phyloP scores from a whole-genome alignment of 2,329 filamentous ascomycete species.

The Penicillium sp. region DNA sequence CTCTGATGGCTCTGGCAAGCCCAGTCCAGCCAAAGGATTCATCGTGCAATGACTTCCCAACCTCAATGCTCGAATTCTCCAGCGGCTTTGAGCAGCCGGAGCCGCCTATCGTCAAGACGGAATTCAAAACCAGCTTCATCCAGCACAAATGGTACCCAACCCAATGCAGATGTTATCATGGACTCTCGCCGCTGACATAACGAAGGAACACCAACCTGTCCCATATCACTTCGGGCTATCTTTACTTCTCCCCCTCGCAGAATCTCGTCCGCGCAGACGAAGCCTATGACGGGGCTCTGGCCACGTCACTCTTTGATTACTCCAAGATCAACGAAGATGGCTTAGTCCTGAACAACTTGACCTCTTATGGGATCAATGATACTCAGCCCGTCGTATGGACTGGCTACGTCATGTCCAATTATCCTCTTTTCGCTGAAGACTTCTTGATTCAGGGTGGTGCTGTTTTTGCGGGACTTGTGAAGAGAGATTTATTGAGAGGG shows the following conservation, averaged over 20 bases:
- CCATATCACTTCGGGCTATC: conserved; percentile 41
- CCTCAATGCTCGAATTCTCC: not conserved
- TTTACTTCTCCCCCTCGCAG: conserved; percentile 38
- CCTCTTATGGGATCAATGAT: not conserved
- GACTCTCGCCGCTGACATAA: not conserved
- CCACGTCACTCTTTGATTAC: not conserved
- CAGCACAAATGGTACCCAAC: not conserved
- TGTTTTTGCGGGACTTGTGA: not conserved
- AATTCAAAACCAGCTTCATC: conserved; percentile 2
- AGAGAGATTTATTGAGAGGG: not conserved
- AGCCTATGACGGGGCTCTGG: conserved; percentile 17
- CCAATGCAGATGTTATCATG: not conserved
- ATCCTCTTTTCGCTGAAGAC: not conserved
- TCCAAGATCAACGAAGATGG: not conserved
- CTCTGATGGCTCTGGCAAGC: not conserved
- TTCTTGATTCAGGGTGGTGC: not conserved
- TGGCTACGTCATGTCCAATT: conserved; percentile 2
- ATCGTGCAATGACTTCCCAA: not conserved
- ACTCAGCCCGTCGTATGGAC: conserved; percentile 16
- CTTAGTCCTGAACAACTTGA: not conserved
- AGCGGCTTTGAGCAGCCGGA: not conserved
- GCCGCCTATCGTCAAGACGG: not conserved
- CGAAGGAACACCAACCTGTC: conserved; percentile 32
- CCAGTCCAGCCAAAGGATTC: not conserved
- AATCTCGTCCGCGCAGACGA: conserved; percentile 35